Evolutionary conservation across 192 early-diverging fungal species (phyloP).

Genomic region (Rhizoclosmatium globosum): DNA sequence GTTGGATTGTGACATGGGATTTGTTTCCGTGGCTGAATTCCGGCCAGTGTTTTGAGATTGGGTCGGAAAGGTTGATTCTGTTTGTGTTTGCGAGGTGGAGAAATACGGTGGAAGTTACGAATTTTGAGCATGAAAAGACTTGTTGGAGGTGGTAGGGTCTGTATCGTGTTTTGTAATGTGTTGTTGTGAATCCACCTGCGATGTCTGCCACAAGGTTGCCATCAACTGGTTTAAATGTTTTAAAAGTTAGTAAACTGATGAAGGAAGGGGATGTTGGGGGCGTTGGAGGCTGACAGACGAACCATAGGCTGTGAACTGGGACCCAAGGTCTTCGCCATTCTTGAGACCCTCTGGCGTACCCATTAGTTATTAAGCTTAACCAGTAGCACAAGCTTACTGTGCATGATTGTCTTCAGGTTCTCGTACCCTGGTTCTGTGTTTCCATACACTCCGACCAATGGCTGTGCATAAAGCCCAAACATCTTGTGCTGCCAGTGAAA

Average conservation of each 20-base stretch:
- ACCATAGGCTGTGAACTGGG: constrained; percentile 54
- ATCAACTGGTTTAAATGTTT: constrained; percentile 52
- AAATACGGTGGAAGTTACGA: constrained; percentile 63
- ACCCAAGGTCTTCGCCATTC: constrained; percentile 59
- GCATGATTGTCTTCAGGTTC: constrained; percentile 42
- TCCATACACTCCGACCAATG: constrained; percentile 20
- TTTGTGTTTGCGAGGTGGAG: constrained; percentile 66
- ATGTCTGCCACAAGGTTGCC: constrained; percentile 67
- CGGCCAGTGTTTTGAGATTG: constrained; percentile 72
- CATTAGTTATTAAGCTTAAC: too few species aligned
- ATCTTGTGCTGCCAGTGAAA: not conserved
- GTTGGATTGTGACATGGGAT: constrained; percentile 67
- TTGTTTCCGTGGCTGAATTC: constrained; percentile 78
- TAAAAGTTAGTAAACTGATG: constrained; percentile 29
- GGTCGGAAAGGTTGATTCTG: constrained; percentile 55
- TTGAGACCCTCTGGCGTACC: constrained; percentile 41
- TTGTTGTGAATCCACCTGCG: constrained; percentile 63
- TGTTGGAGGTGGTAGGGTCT: constrained; percentile 65
- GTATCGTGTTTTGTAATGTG: constrained; percentile 49
- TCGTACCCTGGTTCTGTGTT: constrained; percentile 47
- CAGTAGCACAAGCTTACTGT: not conserved
- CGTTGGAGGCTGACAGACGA: too few species aligned
- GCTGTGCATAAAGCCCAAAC: constrained; percentile 8
- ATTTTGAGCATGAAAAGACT: constrained; percentile 73
- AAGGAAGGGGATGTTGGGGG: constrained; percentile 56